A percentile compares a stretch with the other conserved stretches of the same genome.
Conservation (phyloP, 176 grass and related monocot species). For the Dactylis glomerata region DNA sequence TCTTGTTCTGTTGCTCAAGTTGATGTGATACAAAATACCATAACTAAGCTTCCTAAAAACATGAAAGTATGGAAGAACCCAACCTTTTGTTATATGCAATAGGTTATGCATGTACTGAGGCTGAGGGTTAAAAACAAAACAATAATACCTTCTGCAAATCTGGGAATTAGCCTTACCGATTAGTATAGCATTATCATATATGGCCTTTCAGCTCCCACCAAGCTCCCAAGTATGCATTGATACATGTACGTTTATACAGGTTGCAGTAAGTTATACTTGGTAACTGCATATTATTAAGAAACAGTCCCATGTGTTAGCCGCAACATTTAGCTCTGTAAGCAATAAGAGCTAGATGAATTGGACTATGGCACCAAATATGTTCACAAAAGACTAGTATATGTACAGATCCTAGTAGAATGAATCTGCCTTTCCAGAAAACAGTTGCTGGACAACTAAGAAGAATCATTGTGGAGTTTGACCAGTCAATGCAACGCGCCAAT, state of each 20-base stretch:
- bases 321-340: background rate
- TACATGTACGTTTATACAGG: background rate
- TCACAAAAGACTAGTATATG: slow-evolving; percentile 2
- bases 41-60: background rate
- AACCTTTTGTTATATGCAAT: slow-evolving; percentile 2
- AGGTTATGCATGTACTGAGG: background rate
- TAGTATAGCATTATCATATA: slow-evolving; percentile 15
- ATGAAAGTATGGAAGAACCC: background rate
- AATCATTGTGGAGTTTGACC: slow-evolving; percentile 45
- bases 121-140: slow-evolving; percentile 1
- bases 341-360: background rate
- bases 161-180: background rate
- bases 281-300: background rate
- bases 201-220: background rate
- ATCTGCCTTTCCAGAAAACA: slow-evolving; percentile 8
- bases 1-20: slow-evolving; percentile 16
- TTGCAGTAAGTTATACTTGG: background rate
- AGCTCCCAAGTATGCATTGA: background rate
- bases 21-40: background rate
- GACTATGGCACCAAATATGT: background rate
- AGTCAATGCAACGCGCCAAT: slow-evolving; percentile 39
- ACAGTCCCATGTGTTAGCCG: background rate
- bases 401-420: slow-evolving; percentile 21
- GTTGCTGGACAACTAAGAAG: slow-evolving; percentile 21
- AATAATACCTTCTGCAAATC: background rate